phyloP scores from a whole-genome alignment of 2,329 filamentous ascomycete species.

The Tolypocladium album region DNA sequence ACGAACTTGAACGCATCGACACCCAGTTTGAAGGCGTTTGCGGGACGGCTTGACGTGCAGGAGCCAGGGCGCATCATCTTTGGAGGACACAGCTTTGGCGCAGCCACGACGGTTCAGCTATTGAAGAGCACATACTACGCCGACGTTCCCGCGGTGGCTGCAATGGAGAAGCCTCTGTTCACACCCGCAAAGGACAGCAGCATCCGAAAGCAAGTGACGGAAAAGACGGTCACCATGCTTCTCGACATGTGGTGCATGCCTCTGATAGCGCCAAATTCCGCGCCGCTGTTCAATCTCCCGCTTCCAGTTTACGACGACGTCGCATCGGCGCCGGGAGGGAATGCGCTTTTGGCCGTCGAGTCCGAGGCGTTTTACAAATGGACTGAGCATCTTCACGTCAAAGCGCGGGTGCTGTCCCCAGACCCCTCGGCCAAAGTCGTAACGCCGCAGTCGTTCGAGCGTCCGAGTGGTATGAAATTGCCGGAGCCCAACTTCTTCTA shows the following conservation, averaged over 20 bases:
- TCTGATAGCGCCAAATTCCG: conserved; percentile 49
- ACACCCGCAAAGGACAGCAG: conserved; percentile 41
- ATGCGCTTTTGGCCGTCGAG: conserved; percentile 57
- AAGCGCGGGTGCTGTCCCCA: conserved; percentile 53
- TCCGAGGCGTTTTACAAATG: conserved; percentile 73
- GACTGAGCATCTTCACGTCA: conserved; percentile 59
- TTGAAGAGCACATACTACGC: conserved; percentile 70
- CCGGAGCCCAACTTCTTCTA: conserved; percentile 62
- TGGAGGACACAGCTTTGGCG: conserved; percentile 74
- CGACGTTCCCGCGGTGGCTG: conserved; percentile 30
- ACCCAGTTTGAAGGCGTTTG: conserved; percentile 46
- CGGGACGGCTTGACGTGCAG: conserved; percentile 53
- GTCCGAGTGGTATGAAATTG: conserved; percentile 29
- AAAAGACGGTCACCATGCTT: conserved; percentile 53
- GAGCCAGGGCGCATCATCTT: conserved; percentile 64
- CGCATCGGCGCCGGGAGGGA: conserved; percentile 39
- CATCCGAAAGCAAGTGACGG: conserved; percentile 56
- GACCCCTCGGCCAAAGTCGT: conserved; percentile 35
- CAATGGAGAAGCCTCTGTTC: conserved; percentile 49
- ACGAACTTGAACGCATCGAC: conserved; percentile 43
- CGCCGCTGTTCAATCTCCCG: conserved; percentile 59
- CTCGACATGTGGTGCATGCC: conserved; percentile 78
- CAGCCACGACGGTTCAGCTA: conserved; percentile 62
- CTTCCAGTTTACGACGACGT: conserved; percentile 55
- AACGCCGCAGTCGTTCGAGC: conserved; percentile 27